These are phyloP conservation scores for Zychaea mexicana DNA, from an alignment of 371 early-diverging fungal species.

Conservation along the genomic window DNA sequence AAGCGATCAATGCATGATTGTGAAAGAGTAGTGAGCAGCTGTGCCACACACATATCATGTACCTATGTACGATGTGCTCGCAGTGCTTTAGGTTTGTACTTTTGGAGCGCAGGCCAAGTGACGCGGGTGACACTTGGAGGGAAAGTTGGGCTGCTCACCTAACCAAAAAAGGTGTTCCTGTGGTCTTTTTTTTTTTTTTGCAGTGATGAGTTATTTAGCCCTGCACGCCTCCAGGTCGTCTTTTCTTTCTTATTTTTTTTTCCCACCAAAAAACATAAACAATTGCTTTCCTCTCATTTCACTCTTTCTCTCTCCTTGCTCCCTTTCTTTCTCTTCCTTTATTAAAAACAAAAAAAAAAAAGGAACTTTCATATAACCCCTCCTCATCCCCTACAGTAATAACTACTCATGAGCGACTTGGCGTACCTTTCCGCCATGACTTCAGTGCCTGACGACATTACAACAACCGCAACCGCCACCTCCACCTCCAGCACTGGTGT, in stretches of 20 bases:
- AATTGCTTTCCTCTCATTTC: background rate
- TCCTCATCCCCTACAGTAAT: too few species aligned
- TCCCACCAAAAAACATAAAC: conserved; percentile 5
- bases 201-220: too few species aligned
- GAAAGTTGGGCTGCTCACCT: background rate
- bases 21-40: too few species aligned
- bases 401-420: conserved; percentile 6
- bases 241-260: conserved; percentile 11
- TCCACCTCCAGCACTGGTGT: background rate
- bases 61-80: too few species aligned
- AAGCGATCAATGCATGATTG: too few species aligned
- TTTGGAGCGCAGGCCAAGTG: conserved; percentile 4
- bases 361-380: too few species aligned
- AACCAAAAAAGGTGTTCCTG: conserved; percentile 3
- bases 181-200: background rate
- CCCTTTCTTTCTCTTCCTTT: background rate
- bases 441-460: conserved; percentile 7
- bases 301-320: background rate
- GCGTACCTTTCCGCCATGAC: conserved; percentile 10
- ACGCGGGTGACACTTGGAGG: conserved; percentile 4
- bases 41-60: too few species aligned
- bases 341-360: background rate
- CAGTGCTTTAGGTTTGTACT: too few species aligned
- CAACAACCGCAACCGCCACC: background rate
- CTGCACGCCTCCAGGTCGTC: too few species aligned